Conservation (phyloP, 768 basidiomycete species). For the Pseudohyphozyma bogoriensis region DNA sequence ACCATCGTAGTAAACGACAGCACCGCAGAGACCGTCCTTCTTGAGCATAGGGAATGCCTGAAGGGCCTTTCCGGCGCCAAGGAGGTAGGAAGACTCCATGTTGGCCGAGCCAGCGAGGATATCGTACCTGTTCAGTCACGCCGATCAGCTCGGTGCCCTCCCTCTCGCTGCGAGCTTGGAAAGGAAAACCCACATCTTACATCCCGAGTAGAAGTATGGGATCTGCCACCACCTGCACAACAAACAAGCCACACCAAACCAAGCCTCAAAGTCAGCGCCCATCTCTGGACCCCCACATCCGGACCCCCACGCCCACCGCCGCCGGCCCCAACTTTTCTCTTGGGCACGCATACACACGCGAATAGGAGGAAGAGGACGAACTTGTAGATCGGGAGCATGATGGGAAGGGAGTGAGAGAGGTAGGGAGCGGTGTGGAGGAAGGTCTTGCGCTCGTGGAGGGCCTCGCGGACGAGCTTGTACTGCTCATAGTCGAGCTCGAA, state of each 20-base stretch:
- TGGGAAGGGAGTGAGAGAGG: conserved; percentile 81
- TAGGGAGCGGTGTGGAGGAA: conserved; percentile 96
- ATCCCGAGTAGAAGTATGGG: conserved; percentile 89
- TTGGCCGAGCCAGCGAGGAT: conserved; percentile 89
- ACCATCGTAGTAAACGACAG: conserved; percentile 97
- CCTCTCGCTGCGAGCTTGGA: too few species aligned
- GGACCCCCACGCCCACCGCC: too few species aligned
- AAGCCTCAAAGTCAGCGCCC: conserved; percentile 14
- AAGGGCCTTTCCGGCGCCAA: conserved; percentile 85
- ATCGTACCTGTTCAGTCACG: too few species aligned
- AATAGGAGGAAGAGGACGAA: conserved; percentile 33
- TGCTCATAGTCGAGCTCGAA: conserved; percentile 93
- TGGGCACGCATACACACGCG: conserved; percentile 1
- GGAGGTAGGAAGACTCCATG: conserved; percentile 89
- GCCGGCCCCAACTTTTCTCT: too few species aligned
- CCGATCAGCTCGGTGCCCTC: too few species aligned
- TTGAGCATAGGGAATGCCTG: conserved; percentile 97
- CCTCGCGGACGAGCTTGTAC: conserved; percentile 79
- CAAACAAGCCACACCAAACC: conserved; percentile 41
- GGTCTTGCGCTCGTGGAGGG: conserved; percentile 79
- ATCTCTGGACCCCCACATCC: not conserved
- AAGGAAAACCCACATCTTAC: too few species aligned
- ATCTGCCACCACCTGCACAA: conserved; percentile 68
- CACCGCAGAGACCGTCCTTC: conserved; percentile 78
- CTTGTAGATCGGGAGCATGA: conserved; percentile 96